Evolutionary conservation across 2,329 filamentous ascomycete species (phyloP), one percentile per base, ranked within the genome.

Genomic region (Scorias spongiosa): DNA sequence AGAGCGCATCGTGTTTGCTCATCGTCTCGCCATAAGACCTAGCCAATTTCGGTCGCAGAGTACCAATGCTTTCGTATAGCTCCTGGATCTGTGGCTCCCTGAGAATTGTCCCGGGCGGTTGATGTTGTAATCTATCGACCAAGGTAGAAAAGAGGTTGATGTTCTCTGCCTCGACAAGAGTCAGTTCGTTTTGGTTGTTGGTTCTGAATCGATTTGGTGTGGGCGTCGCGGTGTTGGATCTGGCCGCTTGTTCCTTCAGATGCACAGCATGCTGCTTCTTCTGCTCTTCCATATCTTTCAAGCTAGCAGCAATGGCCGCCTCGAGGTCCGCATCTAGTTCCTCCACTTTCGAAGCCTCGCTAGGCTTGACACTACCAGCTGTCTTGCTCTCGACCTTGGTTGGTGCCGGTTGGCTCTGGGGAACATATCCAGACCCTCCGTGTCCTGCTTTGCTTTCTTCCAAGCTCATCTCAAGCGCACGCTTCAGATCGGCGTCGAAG

Each of bases 11-110:
- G 63, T 96, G 91, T 64, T 98, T 98, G 75, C 91, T 96, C 91
- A 98, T 96, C 0, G 91, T 95, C 67, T 98, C 91, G 44, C 91
- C 91, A 59, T 96, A 95, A 0, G 89, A 95, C 45, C 91, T 77
- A 4, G 91, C 91, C 44, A 98, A 71, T 63, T 98, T 98, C 1
- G 91, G 91, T 41, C 91, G 76, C 49, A 98, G 68, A 12, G 86
- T 75, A n/a, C 89, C 87, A 54, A 98, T 96, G 55, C 88, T 93
- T 58, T 96, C 91, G 60, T 98, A 98, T 4, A 98, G 70, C 64
- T 98, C 91, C 63, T 98, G 91, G 42, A 98, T 95, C 60, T 96
- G 91, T 1, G 91, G 91, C 57, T 98, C 91, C 41, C 91, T 75
- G n/a, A 98, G 66, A 43, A 98, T 95, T 0, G 91, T 96, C 1